Evolutionary conservation across 148 eudicot genomes (phyloP).

Genomic region (Cornus kousa): DNA sequence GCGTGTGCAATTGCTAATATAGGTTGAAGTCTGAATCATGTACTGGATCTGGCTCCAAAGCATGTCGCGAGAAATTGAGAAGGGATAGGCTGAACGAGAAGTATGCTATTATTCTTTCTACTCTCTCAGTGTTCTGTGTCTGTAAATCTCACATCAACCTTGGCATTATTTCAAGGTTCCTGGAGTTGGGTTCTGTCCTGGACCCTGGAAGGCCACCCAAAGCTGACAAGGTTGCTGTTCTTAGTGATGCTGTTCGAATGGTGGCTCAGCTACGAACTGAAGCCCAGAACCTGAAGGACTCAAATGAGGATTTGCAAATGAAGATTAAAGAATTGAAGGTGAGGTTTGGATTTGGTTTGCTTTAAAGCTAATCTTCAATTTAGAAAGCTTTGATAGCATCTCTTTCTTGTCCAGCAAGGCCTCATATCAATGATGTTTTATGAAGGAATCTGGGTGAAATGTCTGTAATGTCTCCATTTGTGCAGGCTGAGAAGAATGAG

Average conservation of each 20-base stretch:
- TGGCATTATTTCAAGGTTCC: conserved; percentile 32
- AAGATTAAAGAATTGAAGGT: conserved; percentile 48
- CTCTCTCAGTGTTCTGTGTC: neutral
- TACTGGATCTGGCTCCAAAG: conserved; percentile 40
- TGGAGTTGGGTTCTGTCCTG: conserved; percentile 47
- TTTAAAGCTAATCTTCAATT: neutral
- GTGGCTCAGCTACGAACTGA: conserved; percentile 46
- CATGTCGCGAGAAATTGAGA: conserved; percentile 56
- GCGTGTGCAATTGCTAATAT: neutral
- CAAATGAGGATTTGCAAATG: conserved; percentile 41
- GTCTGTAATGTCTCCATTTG: neutral
- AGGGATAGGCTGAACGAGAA: conserved; percentile 60
- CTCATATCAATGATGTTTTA: neutral
- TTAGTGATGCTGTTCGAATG: conserved; percentile 48
- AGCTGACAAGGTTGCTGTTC: conserved; percentile 46
- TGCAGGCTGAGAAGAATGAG: conserved; percentile 54
- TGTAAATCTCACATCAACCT: neutral
- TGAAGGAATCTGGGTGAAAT: neutral
- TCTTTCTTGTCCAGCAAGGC: neutral
- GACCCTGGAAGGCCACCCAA: conserved; percentile 52
- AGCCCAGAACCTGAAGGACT: conserved; percentile 45
- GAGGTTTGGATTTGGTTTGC: neutral
- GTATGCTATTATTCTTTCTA: conserved; percentile 21
- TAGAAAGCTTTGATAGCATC: neutral
- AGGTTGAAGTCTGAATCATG: conserved; percentile 23